Conservation (phyloP, 139 green algal species). For the Tetratostichococcus sp. region DNA sequence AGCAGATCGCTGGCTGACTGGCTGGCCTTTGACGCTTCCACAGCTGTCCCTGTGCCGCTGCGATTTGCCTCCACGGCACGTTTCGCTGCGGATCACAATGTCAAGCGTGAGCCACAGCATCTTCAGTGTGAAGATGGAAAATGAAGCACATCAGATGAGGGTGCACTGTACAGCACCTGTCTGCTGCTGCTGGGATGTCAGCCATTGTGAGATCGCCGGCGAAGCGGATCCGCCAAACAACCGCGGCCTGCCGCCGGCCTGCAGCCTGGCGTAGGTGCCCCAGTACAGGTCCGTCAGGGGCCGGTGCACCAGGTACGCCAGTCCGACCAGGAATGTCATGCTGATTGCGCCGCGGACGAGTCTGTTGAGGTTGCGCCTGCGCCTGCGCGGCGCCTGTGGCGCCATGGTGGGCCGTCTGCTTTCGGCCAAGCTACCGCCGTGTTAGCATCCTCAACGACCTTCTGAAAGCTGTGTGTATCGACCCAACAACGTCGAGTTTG, state of each 20-base stretch:
- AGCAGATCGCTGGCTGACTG: slow-evolving; percentile 3
- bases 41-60: not conserved
- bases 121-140: not conserved
- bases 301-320: slow-evolving; percentile 8
- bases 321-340: not conserved
- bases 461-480: too few relatives aligned
- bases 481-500: too few relatives aligned
- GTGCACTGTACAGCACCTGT: not conserved
- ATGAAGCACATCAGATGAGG: slow-evolving; percentile 1
- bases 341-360: not conserved
- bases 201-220: not conserved
- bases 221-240: not conserved
- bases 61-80: not conserved
- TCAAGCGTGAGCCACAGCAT: too few relatives aligned
- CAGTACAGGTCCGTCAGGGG: slow-evolving; percentile 25
- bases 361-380: not conserved
- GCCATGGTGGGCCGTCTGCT: not conserved
- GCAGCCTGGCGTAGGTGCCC: slow-evolving; percentile 1
- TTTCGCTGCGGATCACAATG: not conserved
- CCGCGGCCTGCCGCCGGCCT: not conserved
- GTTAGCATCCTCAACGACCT: too few relatives aligned
- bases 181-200: not conserved
- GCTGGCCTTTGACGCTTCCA: not conserved
- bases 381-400: too few relatives aligned
- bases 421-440: too few relatives aligned